Evolutionary conservation across 2,329 filamentous ascomycete species (phyloP).

Genomic region (Arthrobotrys megalospora): DNA sequence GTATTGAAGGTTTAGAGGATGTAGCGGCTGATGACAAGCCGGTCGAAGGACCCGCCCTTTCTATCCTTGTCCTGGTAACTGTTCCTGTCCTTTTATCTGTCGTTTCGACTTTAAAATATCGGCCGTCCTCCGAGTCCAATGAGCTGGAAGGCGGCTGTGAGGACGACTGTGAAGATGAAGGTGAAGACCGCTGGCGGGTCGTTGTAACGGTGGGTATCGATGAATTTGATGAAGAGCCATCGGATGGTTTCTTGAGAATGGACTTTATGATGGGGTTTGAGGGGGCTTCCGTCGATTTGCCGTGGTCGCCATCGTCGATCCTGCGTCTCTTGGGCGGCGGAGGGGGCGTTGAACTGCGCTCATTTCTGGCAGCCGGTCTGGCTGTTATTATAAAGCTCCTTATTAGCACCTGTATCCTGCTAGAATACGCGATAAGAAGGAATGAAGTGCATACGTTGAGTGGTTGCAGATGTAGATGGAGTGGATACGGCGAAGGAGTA

Average conservation of each 20-base stretch:
- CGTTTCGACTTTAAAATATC: conserved; percentile 38
- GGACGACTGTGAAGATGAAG: not conserved
- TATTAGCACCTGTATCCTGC: not conserved
- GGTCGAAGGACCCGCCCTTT: conserved; percentile 26
- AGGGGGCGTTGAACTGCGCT: conserved; percentile 38
- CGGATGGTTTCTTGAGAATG: conserved; percentile 54
- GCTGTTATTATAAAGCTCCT: not conserved
- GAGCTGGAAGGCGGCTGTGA: conserved; percentile 23
- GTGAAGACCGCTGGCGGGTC: not conserved
- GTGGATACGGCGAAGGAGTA: not conserved
- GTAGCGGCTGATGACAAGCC: not conserved
- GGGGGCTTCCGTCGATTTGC: conserved; percentile 50
- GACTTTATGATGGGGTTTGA: conserved; percentile 53
- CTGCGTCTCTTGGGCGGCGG: conserved; percentile 50
- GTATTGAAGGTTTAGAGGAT: not conserved
- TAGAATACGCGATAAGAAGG: not conserved
- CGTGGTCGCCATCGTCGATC: conserved; percentile 41
- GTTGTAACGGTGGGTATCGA: not conserved
- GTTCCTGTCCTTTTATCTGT: conserved; percentile 44
- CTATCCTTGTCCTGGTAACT: conserved; percentile 37
- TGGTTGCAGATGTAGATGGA: not conserved
- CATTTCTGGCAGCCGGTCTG: conserved; percentile 27
- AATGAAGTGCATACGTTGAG: conserved; percentile 7
- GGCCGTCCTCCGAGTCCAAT: conserved; percentile 40
- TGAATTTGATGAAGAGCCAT: not conserved